Base-by-base conservation (phyloP, 2,329 filamentous ascomycete species). In the Talaromyces funiculosus region DNA sequence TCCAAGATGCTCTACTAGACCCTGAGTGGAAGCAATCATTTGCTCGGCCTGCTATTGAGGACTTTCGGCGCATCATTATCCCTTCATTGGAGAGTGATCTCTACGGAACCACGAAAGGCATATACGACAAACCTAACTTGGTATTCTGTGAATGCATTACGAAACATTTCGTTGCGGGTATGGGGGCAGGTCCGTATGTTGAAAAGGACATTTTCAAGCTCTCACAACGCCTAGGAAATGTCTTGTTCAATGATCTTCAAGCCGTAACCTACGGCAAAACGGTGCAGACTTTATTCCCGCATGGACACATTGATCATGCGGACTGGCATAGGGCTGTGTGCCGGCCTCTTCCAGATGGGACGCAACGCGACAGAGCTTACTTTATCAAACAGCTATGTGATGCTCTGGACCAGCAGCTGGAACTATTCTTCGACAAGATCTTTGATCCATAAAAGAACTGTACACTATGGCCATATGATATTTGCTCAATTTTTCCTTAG, bases 21-120 rank as follows among this genome's bases (percentile, higher is more conserved):
- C n/a, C n/a, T n/a, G 2, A 22, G 18, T 2, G n/a, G 14, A 22
- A 9, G 24, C 0, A 20, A 5, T 4, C 0, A 3, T 1, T 3
- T 47, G 37, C 38, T 26, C 22, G n/a, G 20, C 54, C 54, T 0
- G 10, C 1, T 4, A 3, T 57, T 4, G 1, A 37, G 14, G 20
- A 47, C 4, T 58, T 38, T 40, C 4, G 40, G 26, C 56, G 56
- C 16, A 49, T 58, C 20, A 51, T 58, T 18, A 31, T 58, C 18
- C 26, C 43, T 14, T 58, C 56, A 0, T 14, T 58, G 33, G 56
- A 58, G 9, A 51, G 55, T n/a, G 55, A 58, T n/a, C 38, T 58
- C 18, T 10, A 26, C 14, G 4, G 12, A 26, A n/a, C 14, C 8
- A 2, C 12, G 3, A 4, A 3, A 3, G 5, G 5, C n/a, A n/a